Evolutionary conservation across 2,329 filamentous ascomycete species (phyloP), one percentile per base, ranked within the genome.

Genomic region (Colletotrichum acutatum): DNA sequence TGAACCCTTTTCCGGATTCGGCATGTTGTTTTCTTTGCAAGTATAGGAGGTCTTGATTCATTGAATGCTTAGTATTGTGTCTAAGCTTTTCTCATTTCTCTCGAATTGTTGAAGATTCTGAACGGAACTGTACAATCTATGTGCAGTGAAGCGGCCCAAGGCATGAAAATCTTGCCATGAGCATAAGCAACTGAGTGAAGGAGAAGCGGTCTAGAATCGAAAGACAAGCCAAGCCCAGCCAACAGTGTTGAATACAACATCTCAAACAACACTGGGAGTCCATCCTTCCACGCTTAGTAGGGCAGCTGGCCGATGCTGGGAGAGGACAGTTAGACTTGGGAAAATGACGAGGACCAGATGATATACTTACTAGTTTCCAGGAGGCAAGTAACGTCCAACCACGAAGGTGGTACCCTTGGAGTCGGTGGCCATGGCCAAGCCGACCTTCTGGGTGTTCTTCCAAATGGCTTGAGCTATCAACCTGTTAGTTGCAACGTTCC

Each of bases 401-500:
- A 63, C 46, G n/a, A 19, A 63, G 12, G 26, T n/a, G 32, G 16
- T 53, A 12, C 58, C 49, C 11, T 30, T 22, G n/a, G 22, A 6
- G n/a, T 42, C 24, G 3, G 7, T 32, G 11, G 46, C 49, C 22
- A 30, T 19, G 11, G 57, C 66, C 12, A 68, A 9, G 22, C 66
- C 66, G 30, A 68, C 30, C 58, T 46, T 42, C 1, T 42, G 1
- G 12, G 66, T 68, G 4, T 7, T 1, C 32, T 54, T 68, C 66
- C 66, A 68, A 8, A 68, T 19, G 7, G 12, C 14, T 56, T 68
- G 66, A 12, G 66, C 66, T 68, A n/a, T 26, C 16, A 37, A 24
- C 1, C 30, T 22, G 46, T 68, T 7, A 68, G 66, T 49, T 24
- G 11, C 7, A 9, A 11, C 1, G 5, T 28, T 26, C 16, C 4